Evolutionary conservation across 1,139 yeast genomes (phyloP).

Genomic region (Zygoascus hellenicus): DNA sequence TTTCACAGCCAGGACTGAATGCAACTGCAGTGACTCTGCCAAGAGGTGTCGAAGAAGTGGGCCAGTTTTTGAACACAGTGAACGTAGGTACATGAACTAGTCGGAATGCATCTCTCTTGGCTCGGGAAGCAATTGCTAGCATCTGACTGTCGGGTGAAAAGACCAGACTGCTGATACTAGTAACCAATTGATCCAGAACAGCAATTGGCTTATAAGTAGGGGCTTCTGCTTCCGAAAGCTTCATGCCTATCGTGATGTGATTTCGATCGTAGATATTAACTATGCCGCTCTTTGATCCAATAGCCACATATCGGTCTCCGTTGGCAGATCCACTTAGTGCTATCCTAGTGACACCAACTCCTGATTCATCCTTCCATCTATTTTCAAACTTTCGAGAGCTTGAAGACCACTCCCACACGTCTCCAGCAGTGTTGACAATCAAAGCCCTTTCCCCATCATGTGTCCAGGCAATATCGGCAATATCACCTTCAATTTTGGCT

Average conservation of each 20-base stretch:
- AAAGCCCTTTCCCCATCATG: slow-evolving; percentile 47
- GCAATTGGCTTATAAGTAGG: slow-evolving; percentile 37
- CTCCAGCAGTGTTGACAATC: slow-evolving; percentile 74
- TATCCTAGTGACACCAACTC: slow-evolving; percentile 73
- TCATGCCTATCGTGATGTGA: slow-evolving; percentile 26
- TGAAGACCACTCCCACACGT: slow-evolving; percentile 81
- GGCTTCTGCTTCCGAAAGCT: slow-evolving; percentile 23
- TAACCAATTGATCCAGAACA: slow-evolving; percentile 70
- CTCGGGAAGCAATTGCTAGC: slow-evolving; percentile 78
- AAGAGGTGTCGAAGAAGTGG: slow-evolving; percentile 91
- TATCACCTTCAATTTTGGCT: slow-evolving; percentile 81
- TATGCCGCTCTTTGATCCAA: slow-evolving; percentile 84
- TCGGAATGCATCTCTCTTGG: slow-evolving; percentile 78
- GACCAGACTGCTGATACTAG: slow-evolving; percentile 65
- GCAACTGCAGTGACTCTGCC: slow-evolving; percentile 84
- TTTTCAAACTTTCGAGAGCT: slow-evolving; percentile 44
- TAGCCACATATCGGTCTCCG: slow-evolving; percentile 72
- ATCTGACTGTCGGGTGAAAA: slow-evolving; percentile 90
- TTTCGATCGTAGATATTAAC: slow-evolving; percentile 77
- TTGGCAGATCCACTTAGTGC: slow-evolving; percentile 64
- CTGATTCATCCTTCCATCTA: slow-evolving; percentile 86
- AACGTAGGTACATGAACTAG: slow-evolving; percentile 86
- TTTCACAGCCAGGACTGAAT: slow-evolving; percentile 76
- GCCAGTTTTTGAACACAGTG: slow-evolving; percentile 91
- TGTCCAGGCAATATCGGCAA: slow-evolving; percentile 70